Percentiles rank a stretch among this genome's conserved stretches.
phyloP scores from a whole-genome alignment of 208 protist species.

The Tritrichomonas foetus region DNA sequence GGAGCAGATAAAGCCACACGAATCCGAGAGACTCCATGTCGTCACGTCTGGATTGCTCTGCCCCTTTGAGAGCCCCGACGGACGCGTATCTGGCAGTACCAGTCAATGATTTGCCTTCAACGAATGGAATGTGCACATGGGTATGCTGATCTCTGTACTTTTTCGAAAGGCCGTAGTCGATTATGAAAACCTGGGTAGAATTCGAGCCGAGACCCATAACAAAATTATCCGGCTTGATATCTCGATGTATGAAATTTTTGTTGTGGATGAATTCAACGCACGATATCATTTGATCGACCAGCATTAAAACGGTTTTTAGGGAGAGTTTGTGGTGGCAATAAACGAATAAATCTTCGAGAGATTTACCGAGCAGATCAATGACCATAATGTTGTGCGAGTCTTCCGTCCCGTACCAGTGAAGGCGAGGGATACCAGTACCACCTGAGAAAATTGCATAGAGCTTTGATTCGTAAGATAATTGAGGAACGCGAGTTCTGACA shows the following conservation, averaged over 20 bases:
- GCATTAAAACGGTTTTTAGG: slow-evolving; percentile 92
- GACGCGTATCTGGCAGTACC: slow-evolving; percentile 96
- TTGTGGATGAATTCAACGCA: not conserved
- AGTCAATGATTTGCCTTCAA: slow-evolving; percentile 94
- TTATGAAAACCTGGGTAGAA: slow-evolving; percentile 57
- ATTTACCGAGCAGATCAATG: slow-evolving; percentile 92
- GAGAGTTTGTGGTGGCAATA: slow-evolving; percentile 77
- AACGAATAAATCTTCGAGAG: slow-evolving; percentile 91
- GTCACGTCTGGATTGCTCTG: slow-evolving; percentile 71
- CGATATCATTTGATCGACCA: slow-evolving; percentile 89
- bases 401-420: slow-evolving; percentile 83
- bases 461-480: slow-evolving; percentile 92
- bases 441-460: slow-evolving; percentile 75
- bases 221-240: slow-evolving; percentile 30
- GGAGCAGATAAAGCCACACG: slow-evolving; percentile 95
- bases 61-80: slow-evolving; percentile 96
- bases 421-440: slow-evolving; percentile 79
- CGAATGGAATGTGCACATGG: slow-evolving; percentile 95
- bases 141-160: slow-evolving; percentile 93
- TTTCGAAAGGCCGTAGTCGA: slow-evolving; percentile 82
- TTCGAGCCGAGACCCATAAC: slow-evolving; percentile 45
- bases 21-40: slow-evolving; percentile 86
- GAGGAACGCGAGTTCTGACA: slow-evolving; percentile 76
- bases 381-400: slow-evolving; percentile 96
- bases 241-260: slow-evolving; percentile 13